These are phyloP conservation scores for Rhynchosporium graminicola DNA, from an alignment of 2,329 filamentous ascomycete genomes.

Conservation along the genomic window DNA sequence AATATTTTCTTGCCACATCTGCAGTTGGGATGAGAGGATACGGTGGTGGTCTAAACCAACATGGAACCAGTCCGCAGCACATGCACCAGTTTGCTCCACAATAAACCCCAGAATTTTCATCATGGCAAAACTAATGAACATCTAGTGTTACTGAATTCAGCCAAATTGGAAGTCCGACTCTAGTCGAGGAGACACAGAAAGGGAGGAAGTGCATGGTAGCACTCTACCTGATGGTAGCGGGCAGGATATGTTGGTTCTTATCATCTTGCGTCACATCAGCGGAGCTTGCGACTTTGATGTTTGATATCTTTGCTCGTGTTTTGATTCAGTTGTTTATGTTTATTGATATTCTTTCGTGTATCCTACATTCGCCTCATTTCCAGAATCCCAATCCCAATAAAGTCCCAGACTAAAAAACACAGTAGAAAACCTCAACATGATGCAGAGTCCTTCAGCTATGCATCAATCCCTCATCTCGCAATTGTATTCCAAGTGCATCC, in stretches of 20 bases:
- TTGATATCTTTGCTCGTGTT: neutral
- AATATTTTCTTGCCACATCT: too few relatives aligned
- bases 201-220: too few relatives aligned
- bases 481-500: neutral
- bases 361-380: neutral
- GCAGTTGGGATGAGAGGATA: too few relatives aligned
- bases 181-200: too few relatives aligned
- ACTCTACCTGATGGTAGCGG: too few relatives aligned
- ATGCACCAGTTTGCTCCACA: too few relatives aligned
- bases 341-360: neutral
- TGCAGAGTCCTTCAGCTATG: neutral
- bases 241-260: neutral
- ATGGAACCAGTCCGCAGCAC: too few relatives aligned
- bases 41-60: too few relatives aligned
- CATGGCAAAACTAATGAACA: too few relatives aligned
- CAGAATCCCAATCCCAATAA: neutral
- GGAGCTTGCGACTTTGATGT: neutral
- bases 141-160: too few relatives aligned
- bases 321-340: neutral
- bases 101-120: too few relatives aligned
- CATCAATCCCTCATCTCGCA: conserved; percentile 10
- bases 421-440: neutral
- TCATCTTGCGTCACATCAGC: neutral
- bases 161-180: too few relatives aligned
- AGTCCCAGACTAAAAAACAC: neutral